phyloP scores from a whole-genome alignment of 2,329 filamentous ascomycete genomes.

The Penicillium freii region DNA sequence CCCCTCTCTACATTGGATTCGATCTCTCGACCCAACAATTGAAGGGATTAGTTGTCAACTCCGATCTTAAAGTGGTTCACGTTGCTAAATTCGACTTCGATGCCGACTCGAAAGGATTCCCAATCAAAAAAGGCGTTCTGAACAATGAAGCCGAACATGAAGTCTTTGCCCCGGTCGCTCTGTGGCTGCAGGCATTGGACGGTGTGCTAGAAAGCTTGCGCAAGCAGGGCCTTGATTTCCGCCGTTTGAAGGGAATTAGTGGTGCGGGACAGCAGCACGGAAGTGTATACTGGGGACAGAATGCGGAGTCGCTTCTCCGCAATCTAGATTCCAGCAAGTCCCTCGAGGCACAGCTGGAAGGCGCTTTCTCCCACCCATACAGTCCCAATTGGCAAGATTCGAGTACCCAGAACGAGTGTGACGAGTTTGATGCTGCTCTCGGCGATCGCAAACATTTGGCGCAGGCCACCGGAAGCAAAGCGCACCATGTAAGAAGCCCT shows the following conservation, averaged over 20 bases:
- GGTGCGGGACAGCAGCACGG: conserved; percentile 97
- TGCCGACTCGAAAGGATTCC: conserved; percentile 73
- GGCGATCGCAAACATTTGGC: conserved; percentile 69
- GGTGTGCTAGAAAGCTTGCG: conserved; percentile 73
- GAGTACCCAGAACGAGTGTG: conserved; percentile 88
- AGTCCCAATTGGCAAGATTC: conserved; percentile 98
- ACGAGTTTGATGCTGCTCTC: conserved; percentile 74
- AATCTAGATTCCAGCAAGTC: conserved; percentile 59
- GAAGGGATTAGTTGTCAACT: conserved; percentile 86
- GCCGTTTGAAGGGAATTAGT: conserved; percentile 74
- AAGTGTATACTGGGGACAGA: conserved; percentile 84
- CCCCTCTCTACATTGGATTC: conserved; percentile 81
- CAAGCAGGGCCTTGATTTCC: conserved; percentile 68
- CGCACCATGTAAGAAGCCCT: conserved; percentile 73
- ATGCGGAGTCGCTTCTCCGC: conserved; percentile 64
- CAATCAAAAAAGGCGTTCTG: conserved; percentile 82
- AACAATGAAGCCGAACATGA: conserved; percentile 79
- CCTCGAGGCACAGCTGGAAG: conserved; percentile 69
- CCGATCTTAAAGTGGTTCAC: conserved; percentile 74
- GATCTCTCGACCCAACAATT: conserved; percentile 96
- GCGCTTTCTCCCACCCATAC: conserved; percentile 76
- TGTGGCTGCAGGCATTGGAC: conserved; percentile 93
- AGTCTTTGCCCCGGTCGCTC: conserved; percentile 85
- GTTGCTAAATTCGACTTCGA: conserved; percentile 96
- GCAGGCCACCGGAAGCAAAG: conserved; percentile 80